Base-by-base conservation (phyloP, 805 yeast genomes). In the Martiniozyma abietophila region DNA sequence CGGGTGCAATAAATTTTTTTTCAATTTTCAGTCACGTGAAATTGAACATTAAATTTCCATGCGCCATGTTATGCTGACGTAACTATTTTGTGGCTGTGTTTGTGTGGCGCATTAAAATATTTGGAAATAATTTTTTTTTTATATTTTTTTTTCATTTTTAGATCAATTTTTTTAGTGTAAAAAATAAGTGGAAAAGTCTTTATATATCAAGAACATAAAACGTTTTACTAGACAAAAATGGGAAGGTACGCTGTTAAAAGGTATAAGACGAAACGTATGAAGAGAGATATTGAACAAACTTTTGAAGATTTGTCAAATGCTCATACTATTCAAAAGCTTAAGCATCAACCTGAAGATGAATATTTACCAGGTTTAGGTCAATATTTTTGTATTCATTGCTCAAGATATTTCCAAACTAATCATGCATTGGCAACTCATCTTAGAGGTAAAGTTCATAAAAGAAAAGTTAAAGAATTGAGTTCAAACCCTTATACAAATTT, bases 341-440 rank as follows among this genome's bases (percentile, higher is more conserved):
- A 82, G 53, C 77, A 81, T 53, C 97, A 89, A 58, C 81, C 84
- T 5, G 57, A 82, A 37, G 96, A 89, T 57, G 97, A 89, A 60
- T 74, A 76, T 28, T 79, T 80, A 52, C 88, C 96, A 1, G 99
- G 99, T 2, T 62, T 92, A 45, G 99, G 96, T 11, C 97, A 92
- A 59, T 80, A 74, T 58, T 92, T 84, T 58, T 92, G 97, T 59
- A 69, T 92, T 35, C 95, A 86, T 44, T 92, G 99, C 66, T 94
- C 94, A 31, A 82, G 80, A 54, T 85, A 92, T 58, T 85, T 76
- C 51, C 96, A 88, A 54, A 76, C 78, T 38, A 85, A 80, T 29
- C 55, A 59, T 21, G 80, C 94, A 6, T 65, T 83, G 36, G 74
- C 73, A 40, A 67, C 77, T 10, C 99, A 92, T 61, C 60, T 69